A percentile compares a stretch with the other conserved stretches of the same genome.
These are phyloP conservation scores for Aspergillus uvarum DNA, from an alignment of 2,329 filamentous ascomycete genomes.

Conservation along the genomic window DNA sequence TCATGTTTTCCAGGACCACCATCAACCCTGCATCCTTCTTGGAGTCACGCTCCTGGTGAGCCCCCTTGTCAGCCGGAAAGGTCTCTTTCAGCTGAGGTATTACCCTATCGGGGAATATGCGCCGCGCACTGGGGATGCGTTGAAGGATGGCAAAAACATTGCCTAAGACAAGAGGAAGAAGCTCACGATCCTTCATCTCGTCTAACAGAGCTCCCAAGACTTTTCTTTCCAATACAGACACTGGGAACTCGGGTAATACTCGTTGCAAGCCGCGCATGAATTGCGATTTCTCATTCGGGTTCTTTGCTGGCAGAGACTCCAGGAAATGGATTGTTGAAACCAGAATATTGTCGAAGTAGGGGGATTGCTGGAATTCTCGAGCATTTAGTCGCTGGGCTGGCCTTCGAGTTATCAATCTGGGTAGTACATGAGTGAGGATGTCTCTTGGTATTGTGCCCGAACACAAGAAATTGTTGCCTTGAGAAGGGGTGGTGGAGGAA, in stretches of 20 bases:
- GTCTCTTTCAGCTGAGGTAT: constrained; percentile 81
- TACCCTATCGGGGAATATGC: constrained; percentile 80
- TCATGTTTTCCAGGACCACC: constrained; percentile 82
- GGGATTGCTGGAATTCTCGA: constrained; percentile 87
- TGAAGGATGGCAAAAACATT: constrained; percentile 90
- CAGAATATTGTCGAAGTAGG: constrained; percentile 95
- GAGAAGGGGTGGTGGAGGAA: constrained; percentile 73
- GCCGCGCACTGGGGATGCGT: constrained; percentile 71
- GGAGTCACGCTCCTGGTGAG: constrained; percentile 70
- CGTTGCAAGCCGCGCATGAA: constrained; percentile 87
- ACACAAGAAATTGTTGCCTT: constrained; percentile 80
- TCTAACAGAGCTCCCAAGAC: constrained; percentile 84
- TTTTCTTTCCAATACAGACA: constrained; percentile 92
- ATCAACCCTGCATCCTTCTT: constrained; percentile 86
- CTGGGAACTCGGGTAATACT: constrained; percentile 88
- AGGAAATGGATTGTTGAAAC: constrained; percentile 96
- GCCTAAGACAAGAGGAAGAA: constrained; percentile 80
- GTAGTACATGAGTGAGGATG: constrained; percentile 71
- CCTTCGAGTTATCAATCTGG: constrained; percentile 79
- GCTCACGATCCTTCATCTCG: constrained; percentile 87
- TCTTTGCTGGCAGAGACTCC: constrained; percentile 88
- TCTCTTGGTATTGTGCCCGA: constrained; percentile 78
- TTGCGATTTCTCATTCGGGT: constrained; percentile 81
- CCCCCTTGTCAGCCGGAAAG: constrained; percentile 60
- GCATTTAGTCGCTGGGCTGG: constrained; percentile 86